These are phyloP conservation scores for Hortiboletus rubellus DNA, from an alignment of 1,284 basidiomycete genomes.

Conservation along the genomic window DNA sequence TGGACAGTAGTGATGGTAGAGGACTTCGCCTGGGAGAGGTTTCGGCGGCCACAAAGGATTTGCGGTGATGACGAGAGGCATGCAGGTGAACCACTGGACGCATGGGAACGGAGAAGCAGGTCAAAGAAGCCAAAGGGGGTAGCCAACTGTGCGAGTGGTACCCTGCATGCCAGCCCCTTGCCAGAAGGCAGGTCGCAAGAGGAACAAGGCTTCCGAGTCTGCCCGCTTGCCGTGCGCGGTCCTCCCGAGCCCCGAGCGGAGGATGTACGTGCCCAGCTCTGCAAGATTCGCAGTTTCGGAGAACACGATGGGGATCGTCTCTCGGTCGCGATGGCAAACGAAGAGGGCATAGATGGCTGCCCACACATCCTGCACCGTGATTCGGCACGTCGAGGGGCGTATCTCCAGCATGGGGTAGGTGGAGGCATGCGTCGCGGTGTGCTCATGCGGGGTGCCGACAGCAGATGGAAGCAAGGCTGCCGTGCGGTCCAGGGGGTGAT, in stretches of 20 bases:
- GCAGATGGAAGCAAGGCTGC: constrained; percentile 31
- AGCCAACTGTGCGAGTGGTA: constrained; percentile 46
- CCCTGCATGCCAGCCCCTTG: constrained; percentile 50
- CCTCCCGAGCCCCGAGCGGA: constrained; percentile 31
- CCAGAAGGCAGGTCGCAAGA: constrained; percentile 52
- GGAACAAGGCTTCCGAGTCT: constrained; percentile 35
- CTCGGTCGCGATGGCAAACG: constrained; percentile 29
- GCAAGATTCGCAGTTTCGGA: constrained; percentile 9
- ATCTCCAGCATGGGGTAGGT: constrained; percentile 35
- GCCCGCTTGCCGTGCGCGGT: background rate
- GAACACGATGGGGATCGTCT: constrained; percentile 35
- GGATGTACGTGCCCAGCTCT: constrained; percentile 23
- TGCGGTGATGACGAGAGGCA: constrained; percentile 46
- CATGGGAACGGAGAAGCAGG: constrained; percentile 40
- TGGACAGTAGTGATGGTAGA: constrained; percentile 52
- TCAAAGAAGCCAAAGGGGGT: constrained; percentile 29
- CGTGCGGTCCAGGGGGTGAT: constrained; percentile 5
- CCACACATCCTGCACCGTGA: constrained; percentile 33
- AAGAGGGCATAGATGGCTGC: constrained; percentile 33
- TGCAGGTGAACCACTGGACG: constrained; percentile 48
- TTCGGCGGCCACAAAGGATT: constrained; percentile 59
- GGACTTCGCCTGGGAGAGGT: constrained; percentile 43
- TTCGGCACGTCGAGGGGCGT: background rate
- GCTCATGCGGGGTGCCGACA: constrained; percentile 34
- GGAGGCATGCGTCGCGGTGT: constrained; percentile 33